Evolutionary conservation across 2,329 filamentous ascomycete species (phyloP).

Genomic region (Pestalotiopsis sp.): DNA sequence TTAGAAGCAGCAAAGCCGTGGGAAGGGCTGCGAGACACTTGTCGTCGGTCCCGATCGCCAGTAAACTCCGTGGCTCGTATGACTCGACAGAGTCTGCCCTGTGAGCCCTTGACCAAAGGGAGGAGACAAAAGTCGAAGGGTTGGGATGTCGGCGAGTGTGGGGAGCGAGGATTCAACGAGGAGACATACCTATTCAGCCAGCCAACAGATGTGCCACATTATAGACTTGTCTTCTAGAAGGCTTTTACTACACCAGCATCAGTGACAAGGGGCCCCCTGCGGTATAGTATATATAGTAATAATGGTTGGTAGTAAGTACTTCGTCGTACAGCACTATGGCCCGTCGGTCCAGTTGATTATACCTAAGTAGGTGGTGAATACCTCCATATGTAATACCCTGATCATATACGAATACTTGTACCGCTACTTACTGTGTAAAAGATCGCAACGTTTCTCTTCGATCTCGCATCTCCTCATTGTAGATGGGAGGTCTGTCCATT

Average conservation of each 20-base stretch:
- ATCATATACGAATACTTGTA: background rate
- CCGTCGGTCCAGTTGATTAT: no score
- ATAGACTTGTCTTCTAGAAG: background rate
- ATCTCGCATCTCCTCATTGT: background rate
- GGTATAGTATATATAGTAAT: no score
- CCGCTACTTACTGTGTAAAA: background rate
- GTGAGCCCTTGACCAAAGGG: background rate
- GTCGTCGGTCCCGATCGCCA: background rate
- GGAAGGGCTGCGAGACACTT: background rate
- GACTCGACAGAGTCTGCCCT: background rate
- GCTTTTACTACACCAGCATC: background rate
- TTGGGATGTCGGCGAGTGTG: background rate
- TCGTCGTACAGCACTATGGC: no score
- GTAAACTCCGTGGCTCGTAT: background rate
- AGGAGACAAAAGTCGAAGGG: background rate
- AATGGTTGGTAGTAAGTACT: no score
- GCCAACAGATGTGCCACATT: background rate
- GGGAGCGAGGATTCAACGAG: no score
- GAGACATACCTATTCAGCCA: background rate
- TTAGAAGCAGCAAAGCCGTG: background rate
- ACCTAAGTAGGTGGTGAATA: no score
- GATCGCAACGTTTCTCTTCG: background rate
- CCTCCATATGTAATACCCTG: no score
- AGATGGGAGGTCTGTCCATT: no score
- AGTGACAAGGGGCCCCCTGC: background rate